A percentile compares a stretch with the other conserved stretches of the same genome.
These are phyloP conservation scores for Eutypa lata DNA, from an alignment of 2,329 filamentous ascomycete genomes.

Conservation along the genomic window DNA sequence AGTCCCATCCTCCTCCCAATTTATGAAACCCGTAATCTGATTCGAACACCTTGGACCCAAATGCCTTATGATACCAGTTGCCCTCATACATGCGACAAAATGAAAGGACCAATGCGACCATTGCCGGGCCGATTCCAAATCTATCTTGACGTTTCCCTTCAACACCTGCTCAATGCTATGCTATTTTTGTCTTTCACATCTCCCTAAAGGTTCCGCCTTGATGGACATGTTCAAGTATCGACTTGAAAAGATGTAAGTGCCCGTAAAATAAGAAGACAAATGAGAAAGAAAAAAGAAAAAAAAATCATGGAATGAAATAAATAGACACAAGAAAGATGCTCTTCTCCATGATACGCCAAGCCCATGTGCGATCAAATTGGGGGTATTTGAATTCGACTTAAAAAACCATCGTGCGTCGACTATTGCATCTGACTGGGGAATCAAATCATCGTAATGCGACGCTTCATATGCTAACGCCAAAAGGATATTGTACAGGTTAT, in stretches of 20 bases:
- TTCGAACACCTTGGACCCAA: not conserved
- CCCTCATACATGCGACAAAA: not conserved
- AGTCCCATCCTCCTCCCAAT: not conserved
- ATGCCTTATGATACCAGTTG: not conserved
- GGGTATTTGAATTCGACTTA: constrained; percentile 23
- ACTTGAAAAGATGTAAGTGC: constrained; percentile 11
- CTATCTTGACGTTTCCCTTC: constrained; percentile 20
- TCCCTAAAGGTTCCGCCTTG: constrained; percentile 5
- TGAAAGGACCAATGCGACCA: not conserved
- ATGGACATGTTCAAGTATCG: constrained; percentile 6
- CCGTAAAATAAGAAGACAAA: not conserved
- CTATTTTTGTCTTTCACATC: constrained; percentile 11
- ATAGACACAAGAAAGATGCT: constrained; percentile 16
- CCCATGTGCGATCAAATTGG: constrained; percentile 20
- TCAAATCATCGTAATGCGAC: constrained; percentile 20
- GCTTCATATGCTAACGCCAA: constrained; percentile 12
- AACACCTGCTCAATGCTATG: constrained; percentile 26
- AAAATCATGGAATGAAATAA: constrained; percentile 3
- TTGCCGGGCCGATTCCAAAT: constrained; percentile 14
- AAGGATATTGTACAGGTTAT: constrained; percentile 14
- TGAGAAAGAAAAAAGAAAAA: not conserved
- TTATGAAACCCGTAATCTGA: not conserved
- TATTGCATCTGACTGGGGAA: constrained; percentile 8
- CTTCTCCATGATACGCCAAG: constrained; percentile 18
- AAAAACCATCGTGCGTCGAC: constrained; percentile 16